These are phyloP conservation scores for Polytrichum formosum DNA, from an alignment of 225 moss, liverwort and hornwort genomes.

Conservation along the genomic window DNA sequence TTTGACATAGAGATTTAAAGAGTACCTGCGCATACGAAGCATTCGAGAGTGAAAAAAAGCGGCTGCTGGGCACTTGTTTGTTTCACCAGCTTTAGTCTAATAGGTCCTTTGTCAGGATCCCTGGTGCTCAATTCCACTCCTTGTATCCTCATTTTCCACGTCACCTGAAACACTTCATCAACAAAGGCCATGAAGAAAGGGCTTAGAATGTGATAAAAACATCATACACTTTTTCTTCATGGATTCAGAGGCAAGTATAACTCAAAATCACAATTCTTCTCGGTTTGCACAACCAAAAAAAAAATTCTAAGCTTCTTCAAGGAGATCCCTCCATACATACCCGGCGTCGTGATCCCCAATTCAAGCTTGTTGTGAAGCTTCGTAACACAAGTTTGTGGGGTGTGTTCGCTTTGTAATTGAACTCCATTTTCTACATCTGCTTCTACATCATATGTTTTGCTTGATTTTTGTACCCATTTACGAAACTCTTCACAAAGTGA, in stretches of 20 bases:
- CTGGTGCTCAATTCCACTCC: slow-evolving; percentile 7
- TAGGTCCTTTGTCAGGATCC: slow-evolving; percentile 12
- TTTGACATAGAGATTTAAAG: slow-evolving; percentile 19
- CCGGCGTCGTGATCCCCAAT: slow-evolving; percentile 23
- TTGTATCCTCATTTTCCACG: slow-evolving; percentile 18
- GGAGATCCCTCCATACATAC: slow-evolving; percentile 11
- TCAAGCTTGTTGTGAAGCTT: slow-evolving; percentile 36
- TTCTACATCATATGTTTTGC: slow-evolving; percentile 26
- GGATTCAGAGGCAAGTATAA: neutral
- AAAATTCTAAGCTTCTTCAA: neutral
- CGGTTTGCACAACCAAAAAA: neutral
- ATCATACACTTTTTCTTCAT: no score
- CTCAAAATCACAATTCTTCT: neutral
- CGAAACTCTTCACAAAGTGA: slow-evolving; percentile 45
- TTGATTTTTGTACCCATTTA: slow-evolving; percentile 50
- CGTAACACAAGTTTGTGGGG: slow-evolving; percentile 26
- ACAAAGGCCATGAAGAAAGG: no score
- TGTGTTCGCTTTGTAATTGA: slow-evolving; percentile 12
- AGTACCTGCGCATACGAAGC: slow-evolving; percentile 27
- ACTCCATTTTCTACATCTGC: slow-evolving; percentile 13
- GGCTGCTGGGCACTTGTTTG: neutral
- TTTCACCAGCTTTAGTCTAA: slow-evolving; percentile 15
- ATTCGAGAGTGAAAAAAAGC: slow-evolving; percentile 22
- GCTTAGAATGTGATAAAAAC: no score
- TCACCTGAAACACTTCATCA: slow-evolving; percentile 24